Base-by-base conservation (phyloP, 2,329 filamentous ascomycete species). In the Diaporthe aspalathi region DNA sequence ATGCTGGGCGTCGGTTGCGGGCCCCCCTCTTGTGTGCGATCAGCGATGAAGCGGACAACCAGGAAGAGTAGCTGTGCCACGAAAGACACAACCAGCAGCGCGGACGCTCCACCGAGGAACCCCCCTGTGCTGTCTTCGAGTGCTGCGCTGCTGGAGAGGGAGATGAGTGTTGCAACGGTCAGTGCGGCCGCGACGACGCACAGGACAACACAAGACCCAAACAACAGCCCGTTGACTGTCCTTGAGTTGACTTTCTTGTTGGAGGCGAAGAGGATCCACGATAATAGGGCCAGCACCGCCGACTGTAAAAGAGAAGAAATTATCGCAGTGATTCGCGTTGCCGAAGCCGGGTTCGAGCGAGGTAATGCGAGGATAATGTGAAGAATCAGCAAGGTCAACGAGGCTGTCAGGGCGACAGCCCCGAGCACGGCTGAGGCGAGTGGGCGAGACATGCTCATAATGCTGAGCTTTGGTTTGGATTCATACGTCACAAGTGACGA, bases 31-130 rank as follows among this genome's bases (percentile, higher is more conserved):
- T 76, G 74, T 2, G 79, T 70, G 32, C 84, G 81, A 27, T 77
- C 79, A 43, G 79, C 72, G 40, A 86, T 74, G 73, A 86, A 85
- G 74, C 85, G 82, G 32, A 80, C 75, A 32, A 85, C 78, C 57
- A 87, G 77, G 74, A 88, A 89, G 29, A 82, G 74, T n/a, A 87
- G 77, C 75, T 90, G 88, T 9, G 81, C 77, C 1, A 80, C 76
- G 70, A 86, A 85, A 7, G 85, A 80, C 49, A 86, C 70, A 12
- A 82, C 84, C 66, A 89, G 79, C 17, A 83, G 79, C 17, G 85
- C 77, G 0, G 87, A 82, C 5, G 82, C 78, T 40, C 84, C 86
- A 17, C 84, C 77, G 45, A 89, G 75, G 57, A 86, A 82, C 50
- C 77, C 77, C 20, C 72, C 74, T 20, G 76, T 77, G 8, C 78